Conservation (phyloP, 495 filamentous ascomycete species). For the Astrothelium subdiscretum region DNA sequence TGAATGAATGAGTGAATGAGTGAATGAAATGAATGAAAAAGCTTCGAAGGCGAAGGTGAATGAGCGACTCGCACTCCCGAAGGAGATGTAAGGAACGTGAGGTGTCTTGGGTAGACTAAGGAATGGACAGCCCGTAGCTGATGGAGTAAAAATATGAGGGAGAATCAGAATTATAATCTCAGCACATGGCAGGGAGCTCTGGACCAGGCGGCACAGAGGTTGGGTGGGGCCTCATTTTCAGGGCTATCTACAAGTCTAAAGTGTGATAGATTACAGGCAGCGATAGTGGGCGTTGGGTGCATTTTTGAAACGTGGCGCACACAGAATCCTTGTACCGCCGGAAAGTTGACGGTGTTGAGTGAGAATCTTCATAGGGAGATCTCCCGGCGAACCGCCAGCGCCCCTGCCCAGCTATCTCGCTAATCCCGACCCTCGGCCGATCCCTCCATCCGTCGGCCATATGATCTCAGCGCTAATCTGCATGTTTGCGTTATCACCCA, state of each 20-base stretch:
- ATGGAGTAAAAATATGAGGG: neutral
- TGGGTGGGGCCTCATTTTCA: neutral
- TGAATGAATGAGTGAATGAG: too few species aligned
- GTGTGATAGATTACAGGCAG: neutral
- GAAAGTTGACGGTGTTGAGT: neutral
- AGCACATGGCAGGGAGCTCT: neutral
- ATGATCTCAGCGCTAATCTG: neutral
- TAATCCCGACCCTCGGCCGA: neutral
- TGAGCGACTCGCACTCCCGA: neutral
- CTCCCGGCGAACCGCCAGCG: neutral
- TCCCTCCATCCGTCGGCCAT: too few species aligned
- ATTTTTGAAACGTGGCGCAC: neutral
- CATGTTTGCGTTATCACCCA: neutral
- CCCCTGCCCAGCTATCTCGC: neutral
- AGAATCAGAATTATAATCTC: neutral
- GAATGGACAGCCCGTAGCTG: neutral
- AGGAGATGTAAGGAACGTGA: neutral
- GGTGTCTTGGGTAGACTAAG: neutral
- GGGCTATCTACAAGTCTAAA: neutral
- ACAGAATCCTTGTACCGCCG: neutral
- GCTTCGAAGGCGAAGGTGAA: neutral
- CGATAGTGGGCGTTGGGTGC: neutral
- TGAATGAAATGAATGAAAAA: neutral
- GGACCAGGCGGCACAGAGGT: neutral
- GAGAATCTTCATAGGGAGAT: neutral